phyloP scores from a whole-genome alignment of 2,329 filamentous ascomycete species.

The Pseudopithomyces chartarum region DNA sequence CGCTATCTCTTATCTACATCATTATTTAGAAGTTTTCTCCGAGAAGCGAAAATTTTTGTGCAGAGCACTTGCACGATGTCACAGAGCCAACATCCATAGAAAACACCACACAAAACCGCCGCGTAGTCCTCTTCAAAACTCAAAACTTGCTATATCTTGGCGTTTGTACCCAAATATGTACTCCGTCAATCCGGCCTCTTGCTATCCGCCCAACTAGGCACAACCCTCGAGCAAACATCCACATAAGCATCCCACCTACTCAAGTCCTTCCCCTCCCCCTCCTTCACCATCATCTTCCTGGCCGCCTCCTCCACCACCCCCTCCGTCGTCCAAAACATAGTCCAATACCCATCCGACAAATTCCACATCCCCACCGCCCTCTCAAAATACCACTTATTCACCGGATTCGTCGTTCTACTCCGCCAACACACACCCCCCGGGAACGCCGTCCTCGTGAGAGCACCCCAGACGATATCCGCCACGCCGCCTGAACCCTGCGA shows the following conservation, averaged over 20 bases:
- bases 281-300: conserved; percentile 49
- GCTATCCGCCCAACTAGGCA: conserved; percentile 55
- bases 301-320: conserved; percentile 56
- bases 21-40: no score
- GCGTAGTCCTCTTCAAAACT: no score
- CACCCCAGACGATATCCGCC: conserved; percentile 94
- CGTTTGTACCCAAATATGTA: not conserved
- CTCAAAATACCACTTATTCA: conserved; percentile 99
- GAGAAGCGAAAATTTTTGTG: no score
- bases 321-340: conserved; percentile 96
- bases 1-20: no score
- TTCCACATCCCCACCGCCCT: conserved; percentile 83
- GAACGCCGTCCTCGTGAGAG: conserved; percentile 90
- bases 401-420: conserved; percentile 86
- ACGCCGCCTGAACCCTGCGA: conserved; percentile 91
- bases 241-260: conserved; percentile 56
- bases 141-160: no score
- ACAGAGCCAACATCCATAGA: no score
- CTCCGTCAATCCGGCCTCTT: conserved; percentile 36
- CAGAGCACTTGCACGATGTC: no score
- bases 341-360: conserved; percentile 82
- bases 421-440: conserved; percentile 91
- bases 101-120: no score
- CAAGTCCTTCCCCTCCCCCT: conserved; percentile 44
- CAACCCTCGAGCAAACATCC: conserved; percentile 53